Percentiles rank a stretch among this genome's conserved stretches.
These are phyloP conservation scores for Funneliformis mosseae DNA, from an alignment of 192 early-diverging fungal species.

Conservation along the genomic window DNA sequence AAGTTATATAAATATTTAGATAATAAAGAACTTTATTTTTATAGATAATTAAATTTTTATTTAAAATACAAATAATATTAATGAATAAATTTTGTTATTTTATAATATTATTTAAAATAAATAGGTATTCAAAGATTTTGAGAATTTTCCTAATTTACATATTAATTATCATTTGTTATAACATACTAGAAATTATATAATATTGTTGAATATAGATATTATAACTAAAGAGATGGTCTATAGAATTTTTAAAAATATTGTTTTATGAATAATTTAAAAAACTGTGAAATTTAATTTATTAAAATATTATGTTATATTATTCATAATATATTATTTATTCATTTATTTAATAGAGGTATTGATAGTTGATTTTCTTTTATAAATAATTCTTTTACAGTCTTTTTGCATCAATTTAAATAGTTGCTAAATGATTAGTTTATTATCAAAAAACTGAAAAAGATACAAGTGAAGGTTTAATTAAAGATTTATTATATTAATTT, in stretches of 20 bases:
- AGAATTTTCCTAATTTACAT: background rate
- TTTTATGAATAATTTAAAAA: background rate
- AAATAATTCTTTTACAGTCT: too few relatives aligned
- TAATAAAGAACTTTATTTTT: background rate
- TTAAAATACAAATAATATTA: too few relatives aligned
- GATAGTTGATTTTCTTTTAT: too few relatives aligned
- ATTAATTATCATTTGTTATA: background rate
- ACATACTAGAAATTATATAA: slow-evolving; percentile 5
- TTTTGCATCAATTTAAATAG: too few relatives aligned
- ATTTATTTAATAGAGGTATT: too few relatives aligned
- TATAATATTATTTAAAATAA: background rate
- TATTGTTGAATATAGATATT: background rate
- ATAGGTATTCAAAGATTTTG: slow-evolving; percentile 5
- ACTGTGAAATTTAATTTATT: too few relatives aligned
- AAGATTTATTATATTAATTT: too few relatives aligned
- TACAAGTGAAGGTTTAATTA: too few relatives aligned
- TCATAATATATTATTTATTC: too few relatives aligned
- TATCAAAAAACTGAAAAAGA: too few relatives aligned
- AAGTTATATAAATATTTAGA: background rate
- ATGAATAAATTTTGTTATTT: background rate
- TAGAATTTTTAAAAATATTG: background rate
- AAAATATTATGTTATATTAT: too few relatives aligned
- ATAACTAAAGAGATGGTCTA: background rate
- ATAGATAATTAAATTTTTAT: background rate
- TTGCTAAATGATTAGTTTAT: too few relatives aligned